phyloP scores from a whole-genome alignment of 495 filamentous ascomycete species.

The Penicillium atrosanguineum region DNA sequence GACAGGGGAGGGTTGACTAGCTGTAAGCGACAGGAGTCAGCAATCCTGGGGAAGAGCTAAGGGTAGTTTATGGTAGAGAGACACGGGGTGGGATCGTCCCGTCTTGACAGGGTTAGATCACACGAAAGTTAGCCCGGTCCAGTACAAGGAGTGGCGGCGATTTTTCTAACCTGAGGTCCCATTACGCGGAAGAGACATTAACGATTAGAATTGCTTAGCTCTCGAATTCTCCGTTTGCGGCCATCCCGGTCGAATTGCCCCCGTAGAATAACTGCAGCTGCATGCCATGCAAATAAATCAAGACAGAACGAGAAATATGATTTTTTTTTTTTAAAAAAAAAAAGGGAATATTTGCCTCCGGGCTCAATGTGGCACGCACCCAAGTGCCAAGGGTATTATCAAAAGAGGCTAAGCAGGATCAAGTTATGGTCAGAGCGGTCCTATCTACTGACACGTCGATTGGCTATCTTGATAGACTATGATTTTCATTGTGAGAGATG shows the following conservation, averaged over 20 bases:
- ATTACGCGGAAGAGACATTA: too few relatives aligned
- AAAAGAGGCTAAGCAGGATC: background rate
- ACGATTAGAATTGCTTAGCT: background rate
- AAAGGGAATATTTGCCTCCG: background rate
- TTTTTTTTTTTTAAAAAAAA: too few relatives aligned
- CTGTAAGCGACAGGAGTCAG: background rate
- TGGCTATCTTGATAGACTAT: background rate
- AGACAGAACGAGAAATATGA: too few relatives aligned
- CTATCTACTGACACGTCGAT: background rate
- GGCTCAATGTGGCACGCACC: background rate
- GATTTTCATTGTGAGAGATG: conserved; percentile 3
- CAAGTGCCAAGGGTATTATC: background rate
- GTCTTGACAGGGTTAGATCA: conserved; percentile 20
- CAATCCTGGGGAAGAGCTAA: background rate
- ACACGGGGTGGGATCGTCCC: conserved; percentile 16
- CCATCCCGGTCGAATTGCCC: background rate
- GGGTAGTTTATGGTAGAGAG: too few relatives aligned
- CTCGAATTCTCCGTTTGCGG: background rate
- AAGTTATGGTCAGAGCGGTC: background rate
- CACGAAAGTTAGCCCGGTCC: conserved; percentile 11
- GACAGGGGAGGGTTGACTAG: background rate
- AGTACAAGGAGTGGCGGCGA: conserved; percentile 5
- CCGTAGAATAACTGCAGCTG: background rate
- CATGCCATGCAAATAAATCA: background rate
- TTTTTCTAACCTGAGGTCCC: background rate